phyloP scores from a whole-genome alignment of 2,329 filamentous ascomycete genomes.

The Clonostachys chloroleuca region DNA sequence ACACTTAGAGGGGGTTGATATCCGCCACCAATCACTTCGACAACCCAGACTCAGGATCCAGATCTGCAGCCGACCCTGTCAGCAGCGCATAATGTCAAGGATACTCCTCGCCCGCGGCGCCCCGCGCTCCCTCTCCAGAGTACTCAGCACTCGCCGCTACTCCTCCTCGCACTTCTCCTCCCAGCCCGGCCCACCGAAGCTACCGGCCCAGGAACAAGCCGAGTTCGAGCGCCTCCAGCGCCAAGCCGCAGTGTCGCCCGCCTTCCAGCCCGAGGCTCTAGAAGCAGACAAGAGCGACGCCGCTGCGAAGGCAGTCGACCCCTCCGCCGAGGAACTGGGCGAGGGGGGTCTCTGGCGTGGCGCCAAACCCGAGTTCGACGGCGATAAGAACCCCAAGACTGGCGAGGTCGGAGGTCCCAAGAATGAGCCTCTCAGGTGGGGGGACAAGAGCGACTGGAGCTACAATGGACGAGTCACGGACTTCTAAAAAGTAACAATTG shows the following conservation, averaged over 20 bases:
- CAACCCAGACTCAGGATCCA: neutral
- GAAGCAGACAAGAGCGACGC: slow-evolving; percentile 7
- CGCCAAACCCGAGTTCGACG: slow-evolving; percentile 86
- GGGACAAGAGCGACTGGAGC: slow-evolving; percentile 73
- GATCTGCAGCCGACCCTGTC: neutral
- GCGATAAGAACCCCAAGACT: slow-evolving; percentile 87
- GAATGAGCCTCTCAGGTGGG: slow-evolving; percentile 93
- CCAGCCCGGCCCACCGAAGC: slow-evolving; percentile 73
- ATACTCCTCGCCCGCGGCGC: slow-evolving; percentile 9
- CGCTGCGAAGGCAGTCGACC: slow-evolving; percentile 10
- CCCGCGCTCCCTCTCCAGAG: slow-evolving; percentile 2
- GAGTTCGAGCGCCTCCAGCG: slow-evolving; percentile 85
- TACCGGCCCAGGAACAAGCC: slow-evolving; percentile 84
- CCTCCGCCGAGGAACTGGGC: slow-evolving; percentile 36
- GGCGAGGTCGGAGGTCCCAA: slow-evolving; percentile 96
- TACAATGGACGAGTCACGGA: slow-evolving; percentile 95
- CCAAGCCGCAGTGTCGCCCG: slow-evolving; percentile 40
- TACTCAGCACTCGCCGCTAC: slow-evolving; percentile 15
- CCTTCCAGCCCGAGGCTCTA: slow-evolving; percentile 27
- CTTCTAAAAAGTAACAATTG: slow-evolving; percentile 46
- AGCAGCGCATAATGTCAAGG: neutral
- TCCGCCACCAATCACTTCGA: neutral
- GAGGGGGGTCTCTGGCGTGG: slow-evolving; percentile 65
- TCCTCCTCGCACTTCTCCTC: slow-evolving; percentile 36
- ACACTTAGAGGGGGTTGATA: neutral